Percentiles rank a stretch among this genome's conserved stretches.
These are phyloP conservation scores for Anisogramma anomala DNA, from an alignment of 2,329 filamentous ascomycete genomes.

Conservation along the genomic window DNA sequence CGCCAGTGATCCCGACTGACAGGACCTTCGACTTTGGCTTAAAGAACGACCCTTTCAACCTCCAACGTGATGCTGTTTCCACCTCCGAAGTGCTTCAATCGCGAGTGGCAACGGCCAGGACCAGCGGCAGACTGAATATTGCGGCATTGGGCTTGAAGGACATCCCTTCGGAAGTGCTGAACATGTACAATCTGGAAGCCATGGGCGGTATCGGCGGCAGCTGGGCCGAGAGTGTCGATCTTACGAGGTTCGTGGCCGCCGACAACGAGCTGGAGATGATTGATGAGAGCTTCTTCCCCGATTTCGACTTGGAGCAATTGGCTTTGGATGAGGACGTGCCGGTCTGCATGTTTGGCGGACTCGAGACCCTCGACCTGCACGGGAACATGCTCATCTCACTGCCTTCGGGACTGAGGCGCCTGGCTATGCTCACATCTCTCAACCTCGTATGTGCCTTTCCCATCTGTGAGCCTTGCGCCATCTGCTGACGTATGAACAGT, in stretches of 20 bases:
- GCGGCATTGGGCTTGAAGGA: conserved; percentile 68
- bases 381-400: conserved; percentile 65
- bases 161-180: conserved; percentile 71
- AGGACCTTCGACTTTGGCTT: conserved; percentile 47
- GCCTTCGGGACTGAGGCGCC: conserved; percentile 62
- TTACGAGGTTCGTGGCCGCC: conserved; percentile 72
- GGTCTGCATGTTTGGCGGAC: conserved; percentile 67
- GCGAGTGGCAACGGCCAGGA: conserved; percentile 60
- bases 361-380: conserved; percentile 76
- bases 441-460: conserved; percentile 53
- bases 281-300: conserved; percentile 67
- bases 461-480: background rate
- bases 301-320: conserved; percentile 45
- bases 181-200: conserved; percentile 77
- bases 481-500: conserved; percentile 34
- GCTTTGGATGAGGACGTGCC: conserved; percentile 53
- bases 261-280: conserved; percentile 78
- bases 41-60: conserved; percentile 59
- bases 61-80: conserved; percentile 43
- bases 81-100: conserved; percentile 59
- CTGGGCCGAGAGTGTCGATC: conserved; percentile 87
- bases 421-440: conserved; percentile 64
- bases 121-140: conserved; percentile 76
- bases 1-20: conserved; percentile 36
- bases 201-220: conserved; percentile 51